A percentile compares a stretch with the other conserved stretches of the same genome.
Conservation (phyloP, 768 basidiomycete genomes). For the Pleurotus tuber-regium region DNA sequence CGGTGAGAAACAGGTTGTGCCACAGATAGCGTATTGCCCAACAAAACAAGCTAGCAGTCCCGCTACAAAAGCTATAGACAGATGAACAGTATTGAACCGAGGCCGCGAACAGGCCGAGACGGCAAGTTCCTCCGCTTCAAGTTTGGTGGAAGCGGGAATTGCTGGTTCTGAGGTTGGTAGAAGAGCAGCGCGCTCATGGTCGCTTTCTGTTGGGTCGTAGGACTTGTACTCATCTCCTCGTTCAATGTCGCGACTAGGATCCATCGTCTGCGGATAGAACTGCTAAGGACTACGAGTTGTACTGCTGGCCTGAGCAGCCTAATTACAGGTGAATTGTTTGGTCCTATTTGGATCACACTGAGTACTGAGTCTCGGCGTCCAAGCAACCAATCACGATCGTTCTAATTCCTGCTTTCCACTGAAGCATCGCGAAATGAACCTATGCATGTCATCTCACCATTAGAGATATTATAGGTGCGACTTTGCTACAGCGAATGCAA, state of each 20-base stretch:
- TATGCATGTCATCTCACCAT: too few species aligned
- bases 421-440: too few species aligned
- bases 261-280: too few species aligned
- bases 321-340: too few species aligned
- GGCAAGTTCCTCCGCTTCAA: background rate
- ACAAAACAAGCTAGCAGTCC: constrained; percentile 51
- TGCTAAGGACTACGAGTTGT: too few species aligned
- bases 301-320: too few species aligned
- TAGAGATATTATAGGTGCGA: too few species aligned
- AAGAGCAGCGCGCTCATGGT: constrained; percentile 34
- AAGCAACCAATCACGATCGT: too few species aligned
- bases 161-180: constrained; percentile 23
- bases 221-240: constrained; percentile 15
- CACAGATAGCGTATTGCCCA: constrained; percentile 47
- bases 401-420: too few species aligned
- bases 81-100: constrained; percentile 34
- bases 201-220: constrained; percentile 13
- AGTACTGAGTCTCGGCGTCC: too few species aligned
- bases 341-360: too few species aligned
- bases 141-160: background rate
- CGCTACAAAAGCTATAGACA: constrained; percentile 49
- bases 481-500: too few species aligned
- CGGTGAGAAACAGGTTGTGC: constrained; percentile 35
- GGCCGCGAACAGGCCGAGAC: constrained; percentile 19
- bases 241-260: constrained; percentile 20